Conservation (phyloP, 768 basidiomycete species). For the Pisolithus orientalis region DNA sequence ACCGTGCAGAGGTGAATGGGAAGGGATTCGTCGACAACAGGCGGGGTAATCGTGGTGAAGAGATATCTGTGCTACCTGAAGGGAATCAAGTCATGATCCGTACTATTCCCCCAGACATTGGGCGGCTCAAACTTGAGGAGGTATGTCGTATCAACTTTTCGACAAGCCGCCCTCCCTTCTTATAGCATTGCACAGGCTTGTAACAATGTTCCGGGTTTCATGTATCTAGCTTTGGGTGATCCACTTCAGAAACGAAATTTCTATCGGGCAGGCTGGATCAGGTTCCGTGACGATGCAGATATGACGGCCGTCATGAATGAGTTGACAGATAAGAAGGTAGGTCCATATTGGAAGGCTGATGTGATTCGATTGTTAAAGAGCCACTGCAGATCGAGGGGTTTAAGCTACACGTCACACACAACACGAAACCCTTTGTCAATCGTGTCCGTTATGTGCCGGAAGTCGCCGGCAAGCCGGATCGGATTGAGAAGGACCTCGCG, state of each 20-base stretch:
- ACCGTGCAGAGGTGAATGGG: constrained; percentile 52
- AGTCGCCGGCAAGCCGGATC: constrained; percentile 70
- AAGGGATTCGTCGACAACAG: constrained; percentile 40
- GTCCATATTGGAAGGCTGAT: not conserved
- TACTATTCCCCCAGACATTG: constrained; percentile 90
- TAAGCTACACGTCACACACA: constrained; percentile 86
- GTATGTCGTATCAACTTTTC: constrained; percentile 31
- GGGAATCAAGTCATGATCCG: constrained; percentile 93
- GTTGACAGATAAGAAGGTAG: constrained; percentile 80
- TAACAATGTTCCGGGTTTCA: constrained; percentile 69
- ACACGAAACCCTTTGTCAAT: constrained; percentile 69
- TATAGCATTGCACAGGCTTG: constrained; percentile 50
- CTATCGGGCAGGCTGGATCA: constrained; percentile 92
- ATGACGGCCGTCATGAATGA: constrained; percentile 68
- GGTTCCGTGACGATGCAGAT: constrained; percentile 79
- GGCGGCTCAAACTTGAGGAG: constrained; percentile 84
- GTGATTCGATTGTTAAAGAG: constrained; percentile 1
- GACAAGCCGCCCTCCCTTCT: constrained; percentile 4
- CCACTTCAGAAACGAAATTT: constrained; percentile 90
- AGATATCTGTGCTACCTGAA: constrained; percentile 63
- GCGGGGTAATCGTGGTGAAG: constrained; percentile 58
- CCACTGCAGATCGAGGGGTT: constrained; percentile 80
- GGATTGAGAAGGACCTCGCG: constrained; percentile 74
- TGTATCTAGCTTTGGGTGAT: constrained; percentile 87
- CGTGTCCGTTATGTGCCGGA: constrained; percentile 78